Evolutionary conservation across 257 asterid genomes (phyloP).

Genomic region (Solanum gracilifrons): DNA sequence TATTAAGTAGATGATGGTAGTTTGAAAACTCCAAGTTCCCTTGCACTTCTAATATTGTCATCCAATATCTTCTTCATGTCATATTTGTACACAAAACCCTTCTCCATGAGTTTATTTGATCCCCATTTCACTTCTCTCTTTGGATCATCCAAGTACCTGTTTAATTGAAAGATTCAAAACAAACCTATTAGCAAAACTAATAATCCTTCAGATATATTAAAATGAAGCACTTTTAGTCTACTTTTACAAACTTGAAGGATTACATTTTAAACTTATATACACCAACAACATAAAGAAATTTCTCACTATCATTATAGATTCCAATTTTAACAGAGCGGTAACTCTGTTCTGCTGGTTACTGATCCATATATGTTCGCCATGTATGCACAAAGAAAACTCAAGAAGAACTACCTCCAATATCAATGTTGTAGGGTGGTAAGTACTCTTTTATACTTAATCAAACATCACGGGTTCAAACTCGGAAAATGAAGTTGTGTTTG

Average conservation of each 20-base stretch:
- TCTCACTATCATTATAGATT: too few species aligned
- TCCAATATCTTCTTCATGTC: conserved; percentile 6
- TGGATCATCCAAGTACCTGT: conserved; percentile 14
- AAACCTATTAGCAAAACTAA: too few species aligned
- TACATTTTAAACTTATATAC: too few species aligned
- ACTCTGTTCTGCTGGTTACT: too few species aligned
- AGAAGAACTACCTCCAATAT: not conserved
- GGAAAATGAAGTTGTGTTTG: not conserved
- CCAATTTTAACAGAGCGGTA: too few species aligned
- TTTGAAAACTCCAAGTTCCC: conserved; percentile 4
- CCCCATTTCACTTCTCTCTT: conserved; percentile 8
- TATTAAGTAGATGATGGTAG: not conserved
- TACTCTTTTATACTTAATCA: not conserved
- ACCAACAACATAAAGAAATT: too few species aligned
- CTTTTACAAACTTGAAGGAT: too few species aligned
- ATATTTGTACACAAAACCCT: conserved; percentile 13
- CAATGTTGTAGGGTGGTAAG: not conserved
- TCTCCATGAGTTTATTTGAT: conserved; percentile 10
- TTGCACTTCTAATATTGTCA: conserved; percentile 6
- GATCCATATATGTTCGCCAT: not conserved
- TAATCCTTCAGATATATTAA: too few species aligned
- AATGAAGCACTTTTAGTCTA: too few species aligned
- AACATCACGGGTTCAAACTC: not conserved
- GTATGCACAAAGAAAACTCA: not conserved
- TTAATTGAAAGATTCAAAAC: not conserved